Base-by-base conservation (phyloP, 306 rosid genomes). In the Mimosa pudica region DNA sequence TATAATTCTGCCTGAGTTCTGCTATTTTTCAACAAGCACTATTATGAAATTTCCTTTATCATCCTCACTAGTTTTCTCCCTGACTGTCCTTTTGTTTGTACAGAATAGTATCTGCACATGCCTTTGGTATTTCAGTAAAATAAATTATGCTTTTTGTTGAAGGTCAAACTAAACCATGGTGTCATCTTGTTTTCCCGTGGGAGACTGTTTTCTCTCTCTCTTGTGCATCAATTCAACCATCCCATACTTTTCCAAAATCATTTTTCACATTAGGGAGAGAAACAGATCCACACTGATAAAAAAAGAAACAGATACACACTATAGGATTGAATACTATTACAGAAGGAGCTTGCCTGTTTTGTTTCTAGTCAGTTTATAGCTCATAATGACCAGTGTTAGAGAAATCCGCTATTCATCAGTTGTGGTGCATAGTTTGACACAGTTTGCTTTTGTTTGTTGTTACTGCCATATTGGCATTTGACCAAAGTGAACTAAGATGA, bases 391-490 rank as follows among this genome's bases (percentile, higher is more conserved):
- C 67, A 33, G 33, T 73, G 65, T 52, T n/a, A n/a, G 11, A 55
- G 61, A 55, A 16, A 55, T 55, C 24, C n/a, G 30, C 61, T 0
- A 20, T 60, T 3, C 51, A 5, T 45, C 65, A 8, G 62, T 77
- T 67, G 74, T 83, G 61, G 81, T 70, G 42, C 14, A 52, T 82
- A 44, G 46, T 75, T 55, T 70, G 80, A 76, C 70, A 73, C 7
- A 55, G 18, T 9, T 20, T 60, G 13, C 76, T 51, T 17, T 18
- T 57, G 74, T 75, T 49, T 76, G 76, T 54, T 70, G 71, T 75
- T 44, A 73, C 71, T 64, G 4, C 71, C 75, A 76, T 54, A 65
- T 54, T 30, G 67, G 52, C 54, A 35, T 35, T 80, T 74, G 67
- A 70, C 65, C 41, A 33, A 69, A 62, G 45, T 36, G 73, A 18